Evolutionary conservation across 768 basidiomycete species (phyloP).

Genomic region (Trametes maxima): DNA sequence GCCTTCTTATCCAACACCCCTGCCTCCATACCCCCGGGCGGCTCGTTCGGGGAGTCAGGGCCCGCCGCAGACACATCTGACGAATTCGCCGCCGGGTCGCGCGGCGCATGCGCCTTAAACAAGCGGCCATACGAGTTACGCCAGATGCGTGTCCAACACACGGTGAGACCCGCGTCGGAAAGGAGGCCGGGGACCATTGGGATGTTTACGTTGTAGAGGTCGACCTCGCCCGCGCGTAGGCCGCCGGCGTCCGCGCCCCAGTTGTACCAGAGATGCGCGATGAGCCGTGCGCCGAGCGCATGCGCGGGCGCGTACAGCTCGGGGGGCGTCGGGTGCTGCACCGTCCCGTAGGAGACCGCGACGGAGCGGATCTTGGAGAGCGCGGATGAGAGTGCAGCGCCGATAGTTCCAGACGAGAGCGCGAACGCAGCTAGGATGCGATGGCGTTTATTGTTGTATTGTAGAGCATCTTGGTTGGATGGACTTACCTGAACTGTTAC

Average conservation of each 20-base stretch:
- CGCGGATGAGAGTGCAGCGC: slow-evolving; percentile 83
- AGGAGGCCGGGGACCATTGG: slow-evolving; percentile 74
- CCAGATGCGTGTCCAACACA: slow-evolving; percentile 85
- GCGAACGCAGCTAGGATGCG: slow-evolving; percentile 69
- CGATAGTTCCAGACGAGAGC: slow-evolving; percentile 90
- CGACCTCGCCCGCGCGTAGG: slow-evolving; percentile 64
- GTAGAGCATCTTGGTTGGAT: not conserved
- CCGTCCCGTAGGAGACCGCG: slow-evolving; percentile 86
- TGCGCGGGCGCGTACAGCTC: slow-evolving; percentile 72
- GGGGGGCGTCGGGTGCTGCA: slow-evolving; percentile 66
- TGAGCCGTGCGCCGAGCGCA: slow-evolving; percentile 63
- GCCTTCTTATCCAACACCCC: slow-evolving; percentile 15
- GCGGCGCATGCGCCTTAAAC: slow-evolving; percentile 57
- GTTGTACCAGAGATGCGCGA: slow-evolving; percentile 75
- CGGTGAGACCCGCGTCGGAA: slow-evolving; percentile 58
- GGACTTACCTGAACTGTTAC: slow-evolving; percentile 74
- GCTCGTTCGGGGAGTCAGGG: slow-evolving; percentile 42
- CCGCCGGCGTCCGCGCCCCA: slow-evolving; percentile 77
- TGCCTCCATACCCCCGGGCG: slow-evolving; percentile 20
- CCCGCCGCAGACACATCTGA: slow-evolving; percentile 40
- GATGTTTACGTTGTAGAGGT: slow-evolving; percentile 86
- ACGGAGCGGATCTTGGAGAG: slow-evolving; percentile 75
- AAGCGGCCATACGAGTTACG: slow-evolving; percentile 81
- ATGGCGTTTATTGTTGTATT: not conserved
- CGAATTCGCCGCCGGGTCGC: slow-evolving; percentile 25